phyloP scores from a whole-genome alignment of 805 yeast genomes.

The Hanseniaspora taiwanica region DNA sequence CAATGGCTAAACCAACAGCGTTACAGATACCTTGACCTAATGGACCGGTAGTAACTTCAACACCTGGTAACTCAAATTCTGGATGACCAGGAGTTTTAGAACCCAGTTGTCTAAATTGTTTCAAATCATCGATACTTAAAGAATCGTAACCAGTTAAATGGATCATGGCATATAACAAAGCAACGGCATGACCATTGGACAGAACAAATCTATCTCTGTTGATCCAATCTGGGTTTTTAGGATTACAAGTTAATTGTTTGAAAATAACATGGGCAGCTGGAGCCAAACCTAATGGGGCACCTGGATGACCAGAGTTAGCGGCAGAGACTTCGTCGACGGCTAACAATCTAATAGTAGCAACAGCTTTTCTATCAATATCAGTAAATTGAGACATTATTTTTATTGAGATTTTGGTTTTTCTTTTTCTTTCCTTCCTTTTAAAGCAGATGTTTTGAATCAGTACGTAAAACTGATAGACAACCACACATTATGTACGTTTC shows the following conservation, averaged over 20 bases:
- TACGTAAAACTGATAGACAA: no score
- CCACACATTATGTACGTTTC: no score
- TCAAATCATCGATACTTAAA: slow-evolving; percentile 69
- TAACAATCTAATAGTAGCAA: slow-evolving; percentile 78
- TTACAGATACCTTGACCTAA: slow-evolving; percentile 95
- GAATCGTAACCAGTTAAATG: slow-evolving; percentile 72
- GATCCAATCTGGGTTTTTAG: slow-evolving; percentile 83
- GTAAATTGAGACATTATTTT: slow-evolving; percentile 26
- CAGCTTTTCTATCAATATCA: slow-evolving; percentile 59
- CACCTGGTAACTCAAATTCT: slow-evolving; percentile 81
- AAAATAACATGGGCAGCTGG: slow-evolving; percentile 86
- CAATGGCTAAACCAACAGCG: slow-evolving; percentile 94
- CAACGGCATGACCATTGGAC: slow-evolving; percentile 95
- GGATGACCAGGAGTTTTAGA: slow-evolving; percentile 98
- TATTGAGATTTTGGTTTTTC: no score
- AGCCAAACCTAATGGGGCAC: slow-evolving; percentile 97
- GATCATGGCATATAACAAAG: slow-evolving; percentile 71
- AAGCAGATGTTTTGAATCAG: no score
- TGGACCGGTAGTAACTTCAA: slow-evolving; percentile 97
- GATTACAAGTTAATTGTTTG: slow-evolving; percentile 74
- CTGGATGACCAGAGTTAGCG: slow-evolving; percentile 97
- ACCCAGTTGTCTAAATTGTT: slow-evolving; percentile 76
- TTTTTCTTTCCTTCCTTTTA: no score
- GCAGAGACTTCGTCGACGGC: slow-evolving; percentile 77
- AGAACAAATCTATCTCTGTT: slow-evolving; percentile 92